Base-by-base conservation (phyloP, 2,329 filamentous ascomycete species). In the Penicillium brasilianum region DNA sequence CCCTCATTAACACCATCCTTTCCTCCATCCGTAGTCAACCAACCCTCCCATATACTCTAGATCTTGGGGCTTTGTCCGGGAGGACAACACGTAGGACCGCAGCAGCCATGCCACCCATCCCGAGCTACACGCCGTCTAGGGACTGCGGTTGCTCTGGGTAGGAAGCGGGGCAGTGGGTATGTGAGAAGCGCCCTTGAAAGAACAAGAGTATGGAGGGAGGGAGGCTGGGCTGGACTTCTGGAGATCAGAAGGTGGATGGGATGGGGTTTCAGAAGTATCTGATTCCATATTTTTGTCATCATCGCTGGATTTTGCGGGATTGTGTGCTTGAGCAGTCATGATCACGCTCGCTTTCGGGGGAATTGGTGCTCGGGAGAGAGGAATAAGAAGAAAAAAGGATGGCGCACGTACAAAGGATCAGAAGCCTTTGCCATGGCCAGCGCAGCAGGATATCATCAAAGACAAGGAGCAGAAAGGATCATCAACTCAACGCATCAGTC, bases 401-500 rank as follows among this genome's bases (percentile, higher is more conserved):
- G 18, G 18, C 11, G 20, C 10, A 20, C 39, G 28, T 22, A 54
- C 7, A 43, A 20, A 14, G 36, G 14, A 25, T 6, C 16, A 3
- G 11, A 18, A 18, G 16, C n/a, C 32, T 6, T 28, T n/a, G 18
- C 39, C 10, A 25, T 25, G 3, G 3, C 18, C 3, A 4, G 34
- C 44, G 10, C 25, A 30, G 8, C 14, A 30, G 28, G 44, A 48
- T 30, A 30, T 48, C 14, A 18, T 30, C 22, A 16, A 48, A 30
- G 25, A n/a, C 5, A 9, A n/a, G 22, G 16, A 53, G 22, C n/a
- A n/a, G 16, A 11, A 39, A 18, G 32, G n/a, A 43, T 20, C 18
- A 43, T 75, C 67, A 77, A 55, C 57, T 68, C 54, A 81, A 66
- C 7, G 85, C 69, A 50, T 87, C 85, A 3, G 90, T 92, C 0